Conservation (phyloP, 2,329 filamentous ascomycete species). For the Venturia carpophila region DNA sequence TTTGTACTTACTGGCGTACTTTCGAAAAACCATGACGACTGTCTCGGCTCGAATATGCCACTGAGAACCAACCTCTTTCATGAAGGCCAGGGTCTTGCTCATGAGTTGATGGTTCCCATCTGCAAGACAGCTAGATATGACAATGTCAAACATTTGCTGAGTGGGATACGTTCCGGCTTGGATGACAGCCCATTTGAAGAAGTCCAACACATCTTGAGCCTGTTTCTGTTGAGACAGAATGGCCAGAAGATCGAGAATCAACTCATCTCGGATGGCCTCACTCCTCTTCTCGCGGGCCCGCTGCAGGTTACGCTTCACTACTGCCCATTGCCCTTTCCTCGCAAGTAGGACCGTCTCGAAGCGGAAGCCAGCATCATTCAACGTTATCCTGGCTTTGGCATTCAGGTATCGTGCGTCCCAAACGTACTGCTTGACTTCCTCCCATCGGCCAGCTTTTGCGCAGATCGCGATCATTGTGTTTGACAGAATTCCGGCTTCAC, state of each 20-base stretch:
- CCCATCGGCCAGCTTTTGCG: not conserved
- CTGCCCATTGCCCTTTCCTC: not conserved
- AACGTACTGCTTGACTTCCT: conserved; percentile 1
- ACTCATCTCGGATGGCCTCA: not conserved
- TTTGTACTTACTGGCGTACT: not conserved
- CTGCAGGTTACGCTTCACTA: not conserved
- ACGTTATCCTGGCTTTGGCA: not conserved
- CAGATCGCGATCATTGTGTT: conserved; percentile 6
- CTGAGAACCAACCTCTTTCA: not conserved
- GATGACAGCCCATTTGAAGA: not conserved
- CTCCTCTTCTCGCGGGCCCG: not conserved
- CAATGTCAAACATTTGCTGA: not conserved
- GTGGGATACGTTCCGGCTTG: not conserved
- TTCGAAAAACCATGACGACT: conserved; percentile 4
- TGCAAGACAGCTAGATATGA: conserved; percentile 2
- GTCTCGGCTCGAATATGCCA: conserved; percentile 1
- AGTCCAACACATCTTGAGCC: not conserved
- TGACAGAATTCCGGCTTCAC: not conserved
- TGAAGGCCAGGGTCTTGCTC: not conserved
- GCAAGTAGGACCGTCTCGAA: not conserved
- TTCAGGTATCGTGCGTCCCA: conserved; percentile 2
- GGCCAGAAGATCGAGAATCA: not conserved
- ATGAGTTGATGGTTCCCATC: not conserved
- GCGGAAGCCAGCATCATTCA: not conserved
- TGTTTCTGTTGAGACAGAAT: not conserved